phyloP scores from a whole-genome alignment of 352 stramenopile genomes.

The Globisporangium camurandrum region DNA sequence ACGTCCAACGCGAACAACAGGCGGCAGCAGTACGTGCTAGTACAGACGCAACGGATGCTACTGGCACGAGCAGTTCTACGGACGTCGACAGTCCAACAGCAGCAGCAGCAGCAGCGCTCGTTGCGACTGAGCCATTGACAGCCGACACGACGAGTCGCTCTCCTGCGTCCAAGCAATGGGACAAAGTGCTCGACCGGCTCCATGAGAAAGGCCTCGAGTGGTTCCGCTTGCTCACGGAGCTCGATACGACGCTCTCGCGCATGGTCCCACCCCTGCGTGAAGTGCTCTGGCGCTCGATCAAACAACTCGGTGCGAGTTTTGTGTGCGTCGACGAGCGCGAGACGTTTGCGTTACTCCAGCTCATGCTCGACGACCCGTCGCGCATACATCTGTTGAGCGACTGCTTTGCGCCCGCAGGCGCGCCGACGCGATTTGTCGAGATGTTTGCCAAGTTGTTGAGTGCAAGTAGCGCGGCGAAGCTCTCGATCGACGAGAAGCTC shows the following conservation, averaged over 20 bases:
- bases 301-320: slow-evolving; percentile 70
- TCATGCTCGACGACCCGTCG: slow-evolving; percentile 82
- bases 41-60: background rate
- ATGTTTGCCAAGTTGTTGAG: slow-evolving; percentile 87
- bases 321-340: slow-evolving; percentile 78
- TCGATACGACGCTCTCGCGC: slow-evolving; percentile 73
- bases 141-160: no score
- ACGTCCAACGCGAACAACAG: slow-evolving; percentile 22
- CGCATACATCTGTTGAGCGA: slow-evolving; percentile 74
- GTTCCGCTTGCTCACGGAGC: slow-evolving; percentile 69
- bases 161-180: slow-evolving; percentile 21
- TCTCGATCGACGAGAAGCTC: slow-evolving; percentile 68
- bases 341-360: slow-evolving; percentile 67
- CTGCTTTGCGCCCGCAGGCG: slow-evolving; percentile 72
- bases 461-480: slow-evolving; percentile 49
- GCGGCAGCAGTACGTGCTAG: slow-evolving; percentile 6
- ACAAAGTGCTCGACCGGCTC: slow-evolving; percentile 36
- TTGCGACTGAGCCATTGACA: background rate
- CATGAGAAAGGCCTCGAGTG: slow-evolving; percentile 77
- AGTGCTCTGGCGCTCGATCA: slow-evolving; percentile 75
- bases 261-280: slow-evolving; percentile 82
- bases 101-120: background rate
- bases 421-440: slow-evolving; percentile 70
- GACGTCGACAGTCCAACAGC: background rate
- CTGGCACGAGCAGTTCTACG: background rate